A percentile compares a stretch with the other conserved stretches of the same genome.
phyloP scores from a whole-genome alignment of 202 grass and related monocot species.

The Setaria italica region DNA sequence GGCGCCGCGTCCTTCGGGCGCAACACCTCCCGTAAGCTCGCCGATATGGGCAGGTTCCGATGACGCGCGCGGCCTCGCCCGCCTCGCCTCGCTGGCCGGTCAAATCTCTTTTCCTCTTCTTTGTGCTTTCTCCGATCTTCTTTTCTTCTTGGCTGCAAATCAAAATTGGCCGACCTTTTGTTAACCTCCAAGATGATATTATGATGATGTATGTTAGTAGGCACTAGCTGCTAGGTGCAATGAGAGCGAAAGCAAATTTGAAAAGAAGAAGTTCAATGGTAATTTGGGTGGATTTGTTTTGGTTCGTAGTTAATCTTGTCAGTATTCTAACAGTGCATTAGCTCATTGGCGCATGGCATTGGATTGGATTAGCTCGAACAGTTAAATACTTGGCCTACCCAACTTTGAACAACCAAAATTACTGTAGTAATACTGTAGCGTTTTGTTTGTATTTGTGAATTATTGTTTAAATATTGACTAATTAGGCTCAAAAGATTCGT shows the following conservation, averaged over 20 bases:
- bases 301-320: not conserved
- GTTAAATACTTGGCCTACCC: not conserved
- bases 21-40: conserved; percentile 63
- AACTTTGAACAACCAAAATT: too few species aligned
- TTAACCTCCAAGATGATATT: conserved; percentile 17
- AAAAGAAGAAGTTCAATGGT: not conserved
- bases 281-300: conserved; percentile 2
- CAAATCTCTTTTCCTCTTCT: not conserved
- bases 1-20: conserved; percentile 46
- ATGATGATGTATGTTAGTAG: conserved; percentile 9
- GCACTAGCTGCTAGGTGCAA: not conserved
- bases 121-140: not conserved
- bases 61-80: conserved; percentile 30
- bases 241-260: not conserved
- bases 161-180: conserved; percentile 22
- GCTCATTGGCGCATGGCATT: not conserved
- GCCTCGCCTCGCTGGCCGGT: not conserved
- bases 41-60: conserved; percentile 63
- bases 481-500: too few species aligned
- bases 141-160: not conserved
- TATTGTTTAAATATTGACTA: too few species aligned
- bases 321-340: not conserved
- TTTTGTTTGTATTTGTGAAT: too few species aligned
- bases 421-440: too few species aligned
- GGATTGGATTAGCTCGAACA: not conserved